Conservation (phyloP, 805 yeast genomes). For the Wickerhamomyces strasburgensis region DNA sequence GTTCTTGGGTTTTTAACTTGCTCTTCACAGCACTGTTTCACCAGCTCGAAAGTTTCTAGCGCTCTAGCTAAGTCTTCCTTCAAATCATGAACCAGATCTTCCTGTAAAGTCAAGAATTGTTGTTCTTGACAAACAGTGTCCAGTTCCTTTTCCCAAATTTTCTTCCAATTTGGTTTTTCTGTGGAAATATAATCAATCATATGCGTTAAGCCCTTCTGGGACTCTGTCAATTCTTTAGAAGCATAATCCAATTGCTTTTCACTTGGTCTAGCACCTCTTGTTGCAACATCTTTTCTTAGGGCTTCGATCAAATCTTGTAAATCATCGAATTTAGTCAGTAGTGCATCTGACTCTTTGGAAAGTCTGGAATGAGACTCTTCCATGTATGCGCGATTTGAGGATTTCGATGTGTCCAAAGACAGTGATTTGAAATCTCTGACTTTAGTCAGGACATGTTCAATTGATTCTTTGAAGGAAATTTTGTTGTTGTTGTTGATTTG, state of each 20-base stretch:
- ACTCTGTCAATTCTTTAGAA: constrained; percentile 55
- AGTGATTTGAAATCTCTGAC: constrained; percentile 48
- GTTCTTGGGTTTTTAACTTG: constrained; percentile 57
- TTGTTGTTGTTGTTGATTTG: constrained; percentile 49
- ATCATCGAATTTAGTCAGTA: constrained; percentile 82
- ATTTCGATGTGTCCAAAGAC: constrained; percentile 34
- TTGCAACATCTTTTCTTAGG: constrained; percentile 84
- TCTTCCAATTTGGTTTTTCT: constrained; percentile 84
- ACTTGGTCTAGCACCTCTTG: constrained; percentile 79
- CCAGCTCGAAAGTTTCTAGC: constrained; percentile 72
- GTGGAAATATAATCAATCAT: constrained; percentile 57
- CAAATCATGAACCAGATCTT: constrained; percentile 73
- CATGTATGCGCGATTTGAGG: constrained; percentile 53
- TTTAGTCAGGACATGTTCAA: constrained; percentile 39
- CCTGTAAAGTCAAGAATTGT: constrained; percentile 85
- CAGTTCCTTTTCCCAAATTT: constrained; percentile 86
- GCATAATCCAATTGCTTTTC: constrained; percentile 67
- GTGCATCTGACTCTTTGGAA: constrained; percentile 67
- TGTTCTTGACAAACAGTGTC: constrained; percentile 92
- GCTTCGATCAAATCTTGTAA: constrained; percentile 89
- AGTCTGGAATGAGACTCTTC: constrained; percentile 67
- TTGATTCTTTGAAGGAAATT: constrained; percentile 35
- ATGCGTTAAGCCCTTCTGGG: constrained; percentile 44
- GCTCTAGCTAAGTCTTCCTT: constrained; percentile 79
- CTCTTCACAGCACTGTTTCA: constrained; percentile 76